phyloP scores from a whole-genome alignment of 768 basidiomycete genomes.

The Leccinum truebloodii region DNA sequence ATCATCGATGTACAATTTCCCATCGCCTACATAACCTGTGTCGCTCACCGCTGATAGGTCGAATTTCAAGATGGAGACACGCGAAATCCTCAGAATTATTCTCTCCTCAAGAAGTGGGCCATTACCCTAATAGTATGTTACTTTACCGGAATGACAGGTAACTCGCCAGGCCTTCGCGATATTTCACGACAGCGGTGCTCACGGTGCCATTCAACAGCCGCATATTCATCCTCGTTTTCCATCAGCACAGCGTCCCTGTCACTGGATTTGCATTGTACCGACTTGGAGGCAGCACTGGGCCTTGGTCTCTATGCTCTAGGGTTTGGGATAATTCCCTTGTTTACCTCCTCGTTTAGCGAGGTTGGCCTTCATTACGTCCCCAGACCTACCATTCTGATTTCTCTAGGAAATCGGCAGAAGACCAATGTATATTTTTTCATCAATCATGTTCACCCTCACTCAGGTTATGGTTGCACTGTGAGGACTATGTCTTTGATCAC shows the following conservation, averaged over 20 bases:
- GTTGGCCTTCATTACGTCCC: conserved; percentile 6
- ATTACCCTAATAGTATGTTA: conserved; percentile 33
- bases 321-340: conserved; percentile 59
- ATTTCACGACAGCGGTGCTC: neutral
- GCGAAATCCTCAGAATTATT: conserved; percentile 41
- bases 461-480: conserved; percentile 43
- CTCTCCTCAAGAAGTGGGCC: conserved; percentile 42
- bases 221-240: conserved; percentile 51
- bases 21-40: neutral
- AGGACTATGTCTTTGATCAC: conserved; percentile 6
- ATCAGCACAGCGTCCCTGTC: conserved; percentile 59
- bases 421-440: conserved; percentile 58
- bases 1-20: conserved; percentile 12
- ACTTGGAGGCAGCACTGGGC: conserved; percentile 47
- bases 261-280: conserved; percentile 42
- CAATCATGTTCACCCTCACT: conserved; percentile 49
- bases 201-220: conserved; percentile 35
- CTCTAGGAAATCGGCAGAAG: conserved; percentile 62
- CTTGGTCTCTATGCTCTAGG: conserved; percentile 57
- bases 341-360: conserved; percentile 70
- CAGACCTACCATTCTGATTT: neutral
- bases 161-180: neutral
- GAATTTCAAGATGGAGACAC: conserved; percentile 41
- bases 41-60: conserved; percentile 31
- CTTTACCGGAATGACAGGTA: conserved; percentile 28